Conservation (phyloP, 2,329 filamentous ascomycete species). For the Trichoderma arundinaceum region DNA sequence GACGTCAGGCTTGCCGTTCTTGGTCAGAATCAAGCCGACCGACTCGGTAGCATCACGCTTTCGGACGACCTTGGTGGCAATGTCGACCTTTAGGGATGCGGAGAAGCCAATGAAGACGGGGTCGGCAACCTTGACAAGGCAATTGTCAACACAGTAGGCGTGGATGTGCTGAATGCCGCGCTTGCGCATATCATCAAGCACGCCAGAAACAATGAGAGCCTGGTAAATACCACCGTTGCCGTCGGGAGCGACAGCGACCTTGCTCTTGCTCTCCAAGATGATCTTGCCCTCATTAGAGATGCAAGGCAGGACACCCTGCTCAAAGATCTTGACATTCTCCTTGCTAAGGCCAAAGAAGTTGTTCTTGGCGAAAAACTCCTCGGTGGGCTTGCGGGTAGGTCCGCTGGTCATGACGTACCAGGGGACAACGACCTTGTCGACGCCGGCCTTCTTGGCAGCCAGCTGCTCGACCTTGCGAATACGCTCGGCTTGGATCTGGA, state of each 20-base stretch:
- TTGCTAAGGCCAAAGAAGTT: constrained; percentile 87
- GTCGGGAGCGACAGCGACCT: constrained; percentile 92
- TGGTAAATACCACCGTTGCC: constrained; percentile 97
- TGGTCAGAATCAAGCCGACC: constrained; percentile 90
- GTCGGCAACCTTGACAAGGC: constrained; percentile 97
- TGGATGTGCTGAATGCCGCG: constrained; percentile 94
- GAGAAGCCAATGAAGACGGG: constrained; percentile 95
- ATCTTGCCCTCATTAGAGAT: constrained; percentile 99
- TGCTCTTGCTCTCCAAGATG: constrained; percentile 85
- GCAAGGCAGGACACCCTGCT: constrained; percentile 95
- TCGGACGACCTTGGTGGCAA: constrained; percentile 98
- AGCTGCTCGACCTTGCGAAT: constrained; percentile 86
- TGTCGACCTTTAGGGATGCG: constrained; percentile 85
- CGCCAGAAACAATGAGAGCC: constrained; percentile 79
- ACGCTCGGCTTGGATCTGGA: constrained; percentile 96
- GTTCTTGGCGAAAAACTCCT: constrained; percentile 89
- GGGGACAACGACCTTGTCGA: constrained; percentile 69
- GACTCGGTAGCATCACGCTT: constrained; percentile 97
- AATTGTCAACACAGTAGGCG: constrained; percentile 98
- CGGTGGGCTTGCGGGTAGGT: constrained; percentile 88
- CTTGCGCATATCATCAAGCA: constrained; percentile 85
- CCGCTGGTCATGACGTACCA: constrained; percentile 99
- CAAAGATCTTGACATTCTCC: constrained; percentile 89
- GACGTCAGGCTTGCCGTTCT: constrained; percentile 95
- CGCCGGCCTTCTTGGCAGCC: constrained; percentile 70